Evolutionary conservation across 352 stramenopile species (phyloP).

Genomic region (Pythium myriotylum): DNA sequence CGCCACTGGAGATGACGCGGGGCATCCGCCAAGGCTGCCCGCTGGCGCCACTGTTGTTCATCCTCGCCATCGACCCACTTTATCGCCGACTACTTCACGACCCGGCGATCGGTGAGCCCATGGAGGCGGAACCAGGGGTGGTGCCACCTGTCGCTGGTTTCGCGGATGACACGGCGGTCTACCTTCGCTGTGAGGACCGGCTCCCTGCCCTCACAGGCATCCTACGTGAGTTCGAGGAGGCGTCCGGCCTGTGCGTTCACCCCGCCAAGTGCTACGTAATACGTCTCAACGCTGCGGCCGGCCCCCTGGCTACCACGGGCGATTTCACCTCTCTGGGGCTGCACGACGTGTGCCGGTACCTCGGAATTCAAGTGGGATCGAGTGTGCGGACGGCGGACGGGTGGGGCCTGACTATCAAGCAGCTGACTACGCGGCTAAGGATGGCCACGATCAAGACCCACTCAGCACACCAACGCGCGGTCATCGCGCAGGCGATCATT

Average conservation of each 20-base stretch:
- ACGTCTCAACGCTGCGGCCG: neutral
- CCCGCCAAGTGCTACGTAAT: neutral
- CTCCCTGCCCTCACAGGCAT: neutral
- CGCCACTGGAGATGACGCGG: neutral
- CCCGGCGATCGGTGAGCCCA: no score
- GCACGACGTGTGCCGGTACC: no score
- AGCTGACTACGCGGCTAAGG: neutral
- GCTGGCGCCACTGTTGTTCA: slow-evolving; percentile 9
- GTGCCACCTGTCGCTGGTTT: no score
- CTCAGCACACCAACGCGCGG: neutral
- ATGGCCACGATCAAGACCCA: neutral
- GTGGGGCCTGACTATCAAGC: neutral
- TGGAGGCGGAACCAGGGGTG: no score
- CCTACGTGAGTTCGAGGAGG: neutral
- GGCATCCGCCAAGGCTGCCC: slow-evolving; percentile 17
- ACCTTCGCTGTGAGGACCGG: neutral
- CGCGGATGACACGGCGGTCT: neutral
- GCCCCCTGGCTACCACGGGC: no score
- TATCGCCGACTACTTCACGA: no score
- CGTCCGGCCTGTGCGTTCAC: neutral
- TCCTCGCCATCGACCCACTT: slow-evolving; percentile 8
- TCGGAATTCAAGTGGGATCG: no score
- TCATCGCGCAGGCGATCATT: neutral
- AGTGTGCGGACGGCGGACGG: neutral
- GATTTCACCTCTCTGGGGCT: neutral